Evolutionary conservation across 352 stramenopile species (phyloP).

Genomic region (Lagenidium sp.): DNA sequence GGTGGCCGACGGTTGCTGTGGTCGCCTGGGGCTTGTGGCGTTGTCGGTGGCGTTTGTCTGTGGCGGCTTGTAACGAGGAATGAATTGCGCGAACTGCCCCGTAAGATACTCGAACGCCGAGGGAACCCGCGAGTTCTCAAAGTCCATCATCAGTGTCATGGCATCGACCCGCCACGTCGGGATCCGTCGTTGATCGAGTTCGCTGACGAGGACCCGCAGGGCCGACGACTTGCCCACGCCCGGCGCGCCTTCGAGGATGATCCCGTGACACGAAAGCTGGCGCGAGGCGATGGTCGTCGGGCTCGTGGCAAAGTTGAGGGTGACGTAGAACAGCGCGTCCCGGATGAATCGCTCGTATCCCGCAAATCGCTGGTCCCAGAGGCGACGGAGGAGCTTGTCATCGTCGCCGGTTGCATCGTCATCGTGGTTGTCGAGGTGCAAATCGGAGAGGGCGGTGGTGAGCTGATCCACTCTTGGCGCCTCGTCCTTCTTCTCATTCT

Average conservation of each 20-base stretch:
- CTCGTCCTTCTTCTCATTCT: too few relatives aligned
- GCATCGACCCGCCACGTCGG: conserved; percentile 19
- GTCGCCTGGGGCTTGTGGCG: too few relatives aligned
- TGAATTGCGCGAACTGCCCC: conserved; percentile 22
- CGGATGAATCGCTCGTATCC: conserved; percentile 43
- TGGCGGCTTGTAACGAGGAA: conserved; percentile 19
- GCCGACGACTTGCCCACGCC: conserved; percentile 61
- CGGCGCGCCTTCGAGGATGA: conserved; percentile 52
- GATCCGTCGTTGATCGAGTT: conserved; percentile 14
- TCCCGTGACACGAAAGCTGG: conserved; percentile 21
- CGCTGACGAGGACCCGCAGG: conserved; percentile 17
- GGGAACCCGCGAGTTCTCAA: conserved; percentile 27
- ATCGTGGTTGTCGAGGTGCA: conserved; percentile 6
- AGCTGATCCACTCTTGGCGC: conserved; percentile 9
- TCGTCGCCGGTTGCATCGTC: too few relatives aligned
- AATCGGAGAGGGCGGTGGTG: neutral
- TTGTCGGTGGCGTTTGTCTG: too few relatives aligned
- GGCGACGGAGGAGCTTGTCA: too few relatives aligned
- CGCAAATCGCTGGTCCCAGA: conserved; percentile 27
- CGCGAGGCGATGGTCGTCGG: neutral
- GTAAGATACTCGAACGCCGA: conserved; percentile 53
- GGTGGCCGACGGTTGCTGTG: neutral
- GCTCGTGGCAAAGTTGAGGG: conserved; percentile 20
- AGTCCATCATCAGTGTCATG: conserved; percentile 49
- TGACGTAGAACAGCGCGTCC: conserved; percentile 45